These are phyloP conservation scores for Pythium aristosporum DNA, from an alignment of 352 stramenopile genomes.

Conservation along the genomic window DNA sequence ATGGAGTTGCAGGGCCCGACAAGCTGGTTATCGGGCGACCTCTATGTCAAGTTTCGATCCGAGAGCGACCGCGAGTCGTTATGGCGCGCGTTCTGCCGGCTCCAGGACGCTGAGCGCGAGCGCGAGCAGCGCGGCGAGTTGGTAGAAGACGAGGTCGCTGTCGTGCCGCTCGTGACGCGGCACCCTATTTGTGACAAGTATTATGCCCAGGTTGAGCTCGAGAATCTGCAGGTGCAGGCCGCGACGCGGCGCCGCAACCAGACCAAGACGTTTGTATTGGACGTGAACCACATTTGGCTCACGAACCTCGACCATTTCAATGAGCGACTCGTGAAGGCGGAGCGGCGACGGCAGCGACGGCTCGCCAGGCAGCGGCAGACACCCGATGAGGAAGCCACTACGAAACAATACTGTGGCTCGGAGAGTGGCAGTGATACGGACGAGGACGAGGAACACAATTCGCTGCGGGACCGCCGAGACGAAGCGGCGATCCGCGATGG, in stretches of 20 bases:
- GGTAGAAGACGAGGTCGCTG: conserved; percentile 22
- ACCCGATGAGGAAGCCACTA: background rate
- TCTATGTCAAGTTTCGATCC: conserved; percentile 80
- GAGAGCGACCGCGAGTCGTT: conserved; percentile 66
- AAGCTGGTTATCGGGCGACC: conserved; percentile 78
- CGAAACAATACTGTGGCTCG: background rate
- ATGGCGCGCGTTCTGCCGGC: conserved; percentile 47
- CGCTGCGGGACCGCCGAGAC: conserved; percentile 50
- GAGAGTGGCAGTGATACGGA: background rate
- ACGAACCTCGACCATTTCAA: conserved; percentile 90
- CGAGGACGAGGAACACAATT: conserved; percentile 24
- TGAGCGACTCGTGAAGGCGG: conserved; percentile 29
- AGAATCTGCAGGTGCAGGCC: conserved; percentile 65
- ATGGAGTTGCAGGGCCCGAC: conserved; percentile 72
- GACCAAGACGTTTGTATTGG: conserved; percentile 80
- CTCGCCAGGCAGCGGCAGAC: background rate
- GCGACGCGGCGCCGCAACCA: conserved; percentile 71
- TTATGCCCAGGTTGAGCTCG: conserved; percentile 57
- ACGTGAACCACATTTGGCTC: conserved; percentile 91
- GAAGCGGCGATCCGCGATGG: conserved; percentile 57
- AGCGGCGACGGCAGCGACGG: conserved; percentile 19
- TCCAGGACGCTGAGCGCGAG: conserved; percentile 39
- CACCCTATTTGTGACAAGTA: conserved; percentile 69
- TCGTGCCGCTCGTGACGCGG: conserved; percentile 57
- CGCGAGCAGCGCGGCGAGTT: conserved; percentile 27